Evolutionary conservation across 139 green algal genomes (phyloP).

Genomic region (Pycnococcus provasolii): DNA sequence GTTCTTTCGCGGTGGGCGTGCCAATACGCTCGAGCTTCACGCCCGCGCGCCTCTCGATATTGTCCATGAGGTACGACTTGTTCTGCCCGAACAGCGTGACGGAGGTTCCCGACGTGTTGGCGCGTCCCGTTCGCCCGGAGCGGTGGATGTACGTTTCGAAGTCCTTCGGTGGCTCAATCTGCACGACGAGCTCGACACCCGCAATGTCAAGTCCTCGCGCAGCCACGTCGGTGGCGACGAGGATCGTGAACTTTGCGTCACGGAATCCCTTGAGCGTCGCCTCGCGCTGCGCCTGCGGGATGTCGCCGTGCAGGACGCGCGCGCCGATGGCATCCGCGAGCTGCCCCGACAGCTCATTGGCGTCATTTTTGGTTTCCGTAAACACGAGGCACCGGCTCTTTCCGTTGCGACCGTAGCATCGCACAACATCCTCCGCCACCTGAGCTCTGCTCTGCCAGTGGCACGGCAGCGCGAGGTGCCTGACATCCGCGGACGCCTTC

Average conservation of each 20-base stretch:
- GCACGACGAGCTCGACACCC: slow-evolving; percentile 73
- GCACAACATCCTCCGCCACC: slow-evolving; percentile 36
- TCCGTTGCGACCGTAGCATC: slow-evolving; percentile 25
- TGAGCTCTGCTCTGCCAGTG: slow-evolving; percentile 62
- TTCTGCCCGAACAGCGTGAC: slow-evolving; percentile 65
- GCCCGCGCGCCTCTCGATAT: slow-evolving; percentile 66
- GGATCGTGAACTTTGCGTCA: slow-evolving; percentile 67
- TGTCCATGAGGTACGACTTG: slow-evolving; percentile 70
- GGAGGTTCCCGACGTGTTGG: slow-evolving; percentile 60
- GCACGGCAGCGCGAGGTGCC: slow-evolving; percentile 80
- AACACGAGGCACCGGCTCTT: slow-evolving; percentile 88
- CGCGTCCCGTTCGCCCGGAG: slow-evolving; percentile 78
- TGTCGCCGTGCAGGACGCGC: slow-evolving; percentile 83
- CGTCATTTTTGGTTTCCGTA: slow-evolving; percentile 91
- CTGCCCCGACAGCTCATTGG: slow-evolving; percentile 57
- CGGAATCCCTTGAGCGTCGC: slow-evolving; percentile 64
- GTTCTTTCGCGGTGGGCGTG: slow-evolving; percentile 77
- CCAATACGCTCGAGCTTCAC: slow-evolving; percentile 77
- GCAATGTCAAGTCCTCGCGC: slow-evolving; percentile 92
- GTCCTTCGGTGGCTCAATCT: slow-evolving; percentile 42
- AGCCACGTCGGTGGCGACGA: slow-evolving; percentile 99
- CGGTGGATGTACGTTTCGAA: slow-evolving; percentile 90
- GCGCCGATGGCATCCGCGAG: slow-evolving; percentile 47
- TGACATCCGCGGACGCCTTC: slow-evolving; percentile 50
- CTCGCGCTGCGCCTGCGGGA: slow-evolving; percentile 59